These are phyloP conservation scores for Postia placenta DNA, from an alignment of 768 basidiomycete genomes.

Conservation along the genomic window DNA sequence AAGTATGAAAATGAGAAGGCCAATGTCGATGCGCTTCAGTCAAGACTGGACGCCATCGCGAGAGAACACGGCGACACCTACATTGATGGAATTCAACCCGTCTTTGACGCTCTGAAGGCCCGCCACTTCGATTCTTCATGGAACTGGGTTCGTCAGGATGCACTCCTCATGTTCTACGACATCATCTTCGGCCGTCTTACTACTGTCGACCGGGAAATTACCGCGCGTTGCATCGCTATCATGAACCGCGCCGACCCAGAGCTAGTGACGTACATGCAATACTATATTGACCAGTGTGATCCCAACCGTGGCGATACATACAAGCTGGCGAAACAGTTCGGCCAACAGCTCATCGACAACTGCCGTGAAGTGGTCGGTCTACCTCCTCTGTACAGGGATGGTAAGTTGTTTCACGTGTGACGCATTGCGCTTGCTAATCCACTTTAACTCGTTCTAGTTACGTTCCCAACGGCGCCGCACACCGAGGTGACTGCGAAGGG, in stretches of 20 bases:
- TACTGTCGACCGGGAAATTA: constrained; percentile 93
- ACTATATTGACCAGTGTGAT: constrained; percentile 82
- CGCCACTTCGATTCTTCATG: constrained; percentile 98
- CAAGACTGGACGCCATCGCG: constrained; percentile 80
- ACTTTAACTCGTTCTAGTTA: constrained; percentile 38
- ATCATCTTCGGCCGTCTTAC: constrained; percentile 95
- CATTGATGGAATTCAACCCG: constrained; percentile 90
- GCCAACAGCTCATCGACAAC: constrained; percentile 92
- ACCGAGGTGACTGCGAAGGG: constrained; percentile 93
- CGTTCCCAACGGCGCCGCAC: constrained; percentile 96
- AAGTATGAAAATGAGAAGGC: constrained; percentile 85
- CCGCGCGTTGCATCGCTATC: constrained; percentile 93
- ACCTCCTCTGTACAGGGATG: constrained; percentile 93
- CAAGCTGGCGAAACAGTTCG: constrained; percentile 94
- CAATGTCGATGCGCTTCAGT: constrained; percentile 64
- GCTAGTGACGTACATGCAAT: constrained; percentile 92
- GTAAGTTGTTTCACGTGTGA: constrained; percentile 39
- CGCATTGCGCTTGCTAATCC: background rate
- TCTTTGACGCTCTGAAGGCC: constrained; percentile 92
- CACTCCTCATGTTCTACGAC: constrained; percentile 95
- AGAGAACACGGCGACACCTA: constrained; percentile 93
- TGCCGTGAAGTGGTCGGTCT: constrained; percentile 76
- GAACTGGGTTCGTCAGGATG: constrained; percentile 99
- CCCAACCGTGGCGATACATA: constrained; percentile 85
- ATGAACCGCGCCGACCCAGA: constrained; percentile 96